Evolutionary conservation across 108 stramenopile species (phyloP), one percentile per base, ranked within the genome.

Genomic region (Aurantiochytrium sp.): DNA sequence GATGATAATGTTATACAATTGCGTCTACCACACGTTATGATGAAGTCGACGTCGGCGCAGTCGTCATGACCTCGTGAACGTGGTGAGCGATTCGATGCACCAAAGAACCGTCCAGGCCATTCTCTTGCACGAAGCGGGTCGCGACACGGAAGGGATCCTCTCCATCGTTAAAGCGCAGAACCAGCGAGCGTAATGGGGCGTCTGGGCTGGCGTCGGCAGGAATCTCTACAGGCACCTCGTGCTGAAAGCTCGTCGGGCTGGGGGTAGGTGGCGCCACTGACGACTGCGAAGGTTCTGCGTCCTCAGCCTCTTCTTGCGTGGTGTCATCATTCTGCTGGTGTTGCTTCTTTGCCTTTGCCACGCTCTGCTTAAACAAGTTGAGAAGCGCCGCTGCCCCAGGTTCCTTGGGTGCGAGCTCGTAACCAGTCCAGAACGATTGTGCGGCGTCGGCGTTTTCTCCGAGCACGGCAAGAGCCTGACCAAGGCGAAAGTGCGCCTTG

Each of bases 81-180:
- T 83, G 76, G 76, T 83, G 76, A 14, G 76, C 76, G 28, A 83
- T 83, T 12, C 76, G 76, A 23, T 47, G 76, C 76, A 83, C 51
- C 18, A 83, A 45, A 53, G 76, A 83, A 12, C 49, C 49, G 51
- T 83, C 76, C 16, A 83, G 45, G 76, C 23, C 23, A 35, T 83
- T 53, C 23, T 83, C 76, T 45, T 83, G 76, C 49, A 83, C 51
- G 4, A 83, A 83, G n/a, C 76, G 45, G 45, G 49, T 28, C n/a
- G 76, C 76, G 6, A 83, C 76, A 6, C 45, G 12, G 0, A 53
- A 83, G n/a, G 76, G 76, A 47, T 47, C 76, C 51, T 83, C 76
- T 43, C 76, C 76, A 12, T 83, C 51, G 23, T 83, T 83, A 23
- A 83, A 83, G 14, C 49, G 6, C 19, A 83, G 4, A 8, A 45